Percentiles rank a stretch among this genome's conserved stretches.
phyloP scores from a whole-genome alignment of 768 basidiomycete genomes.

The Collybiopsis confluens region DNA sequence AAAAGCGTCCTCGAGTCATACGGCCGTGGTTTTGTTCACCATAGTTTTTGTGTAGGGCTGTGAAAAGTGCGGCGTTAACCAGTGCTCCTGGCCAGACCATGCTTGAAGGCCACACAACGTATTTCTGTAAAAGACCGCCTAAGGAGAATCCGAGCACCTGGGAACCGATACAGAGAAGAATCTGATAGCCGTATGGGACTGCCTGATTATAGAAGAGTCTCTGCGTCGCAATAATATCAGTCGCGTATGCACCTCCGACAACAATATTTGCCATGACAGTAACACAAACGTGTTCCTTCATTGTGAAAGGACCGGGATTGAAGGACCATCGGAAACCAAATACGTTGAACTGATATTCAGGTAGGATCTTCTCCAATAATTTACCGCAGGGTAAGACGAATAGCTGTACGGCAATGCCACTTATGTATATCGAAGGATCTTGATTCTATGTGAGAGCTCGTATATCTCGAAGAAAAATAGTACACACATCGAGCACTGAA shows the following conservation, averaged over 20 bases:
- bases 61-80: conserved; percentile 80
- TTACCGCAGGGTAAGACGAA: conserved; percentile 72
- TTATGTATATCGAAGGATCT: conserved; percentile 42
- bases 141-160: conserved; percentile 69
- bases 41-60: conserved; percentile 78
- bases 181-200: conserved; percentile 54
- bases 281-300: conserved; percentile 88
- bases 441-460: neutral
- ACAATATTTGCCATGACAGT: conserved; percentile 78
- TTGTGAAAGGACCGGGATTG: conserved; percentile 80
- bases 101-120: conserved; percentile 79
- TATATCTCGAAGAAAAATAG: neutral
- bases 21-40: conserved; percentile 64
- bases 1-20: conserved; percentile 78
- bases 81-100: conserved; percentile 93
- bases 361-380: conserved; percentile 60
- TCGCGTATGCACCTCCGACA: conserved; percentile 61
- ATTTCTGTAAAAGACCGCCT: conserved; percentile 71
- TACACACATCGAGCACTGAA: conserved; percentile 63
- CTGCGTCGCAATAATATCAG: conserved; percentile 66
- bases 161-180: conserved; percentile 58
- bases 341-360: conserved; percentile 57
- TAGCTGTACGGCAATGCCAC: conserved; percentile 69
- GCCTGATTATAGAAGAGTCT: conserved; percentile 63
- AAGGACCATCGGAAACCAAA: conserved; percentile 73